Evolutionary conservation across 2,329 filamentous ascomycete genomes (phyloP), one percentile per base, ranked within the genome.

Genomic region (Arthrocladium fulminans): DNA sequence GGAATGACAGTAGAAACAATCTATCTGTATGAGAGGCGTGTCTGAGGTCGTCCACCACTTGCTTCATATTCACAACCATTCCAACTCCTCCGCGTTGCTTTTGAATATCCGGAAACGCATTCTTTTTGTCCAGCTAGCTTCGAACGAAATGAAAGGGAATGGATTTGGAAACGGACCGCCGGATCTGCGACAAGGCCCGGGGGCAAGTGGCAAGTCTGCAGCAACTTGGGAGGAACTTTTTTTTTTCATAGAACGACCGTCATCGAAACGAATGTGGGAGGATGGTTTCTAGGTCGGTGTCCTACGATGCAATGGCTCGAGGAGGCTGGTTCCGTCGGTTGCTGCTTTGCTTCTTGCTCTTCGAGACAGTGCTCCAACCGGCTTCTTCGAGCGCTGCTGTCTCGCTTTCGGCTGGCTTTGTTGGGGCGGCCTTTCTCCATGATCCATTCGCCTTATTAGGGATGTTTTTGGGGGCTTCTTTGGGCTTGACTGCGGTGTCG

Each of bases 401-500:
- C 40, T 63, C 55, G 27, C 60, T 57, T 44, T 61, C 57, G 25
- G 57, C 34, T 45, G 48, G 53, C 45, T 12, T 53, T 47, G 24
- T 51, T 27, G 25, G 46, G 37, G 52, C 34, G 29, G 45, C 54
- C 39, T 56, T 61, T 55, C 68, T 64, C 69, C 67, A 71, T 57
- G 60, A 66, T 39, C 73, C 63, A 54, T 69, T 61, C 56, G 61
- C 61, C 58, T 66, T 62, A 61, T 54, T 56, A 13, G 67, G 59
- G 15, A 70, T 64, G 41, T 74, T 67, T 43, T 66, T 66, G 35
- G 73, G 68, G 42, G 75, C 65, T 59, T 80, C 74, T 58, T 77
- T 74, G 23, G 77, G 71, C 64, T 77, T 77, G 51, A 72, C 68
- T 27, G 68, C 69, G 63, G 77, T 76, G 63, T 77, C 61, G 44